Conservation (phyloP, 2,329 filamentous ascomycete species). For the Pseudogymnoascus sp. region DNA sequence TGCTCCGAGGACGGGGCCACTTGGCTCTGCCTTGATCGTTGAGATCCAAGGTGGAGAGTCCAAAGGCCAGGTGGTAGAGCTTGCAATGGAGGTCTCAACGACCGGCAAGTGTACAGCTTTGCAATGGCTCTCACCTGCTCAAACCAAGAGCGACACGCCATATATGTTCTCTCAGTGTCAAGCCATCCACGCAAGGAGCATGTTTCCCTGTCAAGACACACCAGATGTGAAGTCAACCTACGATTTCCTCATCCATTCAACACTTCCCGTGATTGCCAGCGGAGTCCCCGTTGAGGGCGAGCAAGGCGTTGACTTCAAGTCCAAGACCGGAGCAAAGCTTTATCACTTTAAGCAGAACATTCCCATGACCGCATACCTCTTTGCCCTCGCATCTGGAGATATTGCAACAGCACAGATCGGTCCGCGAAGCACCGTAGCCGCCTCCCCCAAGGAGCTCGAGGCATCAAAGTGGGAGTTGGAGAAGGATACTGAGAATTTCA, state of each 20-base stretch:
- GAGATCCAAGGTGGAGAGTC: conserved; percentile 45
- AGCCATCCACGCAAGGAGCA: conserved; percentile 85
- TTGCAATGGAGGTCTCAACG: conserved; percentile 65
- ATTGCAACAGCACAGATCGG: conserved; percentile 80
- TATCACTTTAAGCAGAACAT: conserved; percentile 87
- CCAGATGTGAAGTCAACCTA: conserved; percentile 96
- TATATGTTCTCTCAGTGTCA: conserved; percentile 99
- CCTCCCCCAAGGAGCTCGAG: conserved; percentile 76
- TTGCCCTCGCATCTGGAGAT: conserved; percentile 83
- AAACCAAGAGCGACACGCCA: conserved; percentile 92
- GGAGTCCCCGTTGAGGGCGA: conserved; percentile 53
- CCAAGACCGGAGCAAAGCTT: conserved; percentile 41
- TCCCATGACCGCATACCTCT: conserved; percentile 89
- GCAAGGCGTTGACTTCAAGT: conserved; percentile 42
- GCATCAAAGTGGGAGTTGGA: conserved; percentile 88
- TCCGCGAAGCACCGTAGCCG: conserved; percentile 73
- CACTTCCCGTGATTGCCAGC: conserved; percentile 83
- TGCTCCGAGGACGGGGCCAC: conserved; percentile 59
- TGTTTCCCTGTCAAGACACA: conserved; percentile 96
- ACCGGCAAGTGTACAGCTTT: conserved; percentile 84
- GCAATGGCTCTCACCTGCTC: conserved; percentile 88
- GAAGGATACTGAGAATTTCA: conserved; percentile 82
- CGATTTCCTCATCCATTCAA: conserved; percentile 78
- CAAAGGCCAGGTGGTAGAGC: conserved; percentile 43
- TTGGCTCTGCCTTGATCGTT: conserved; percentile 62